Evolutionary conservation across 1,284 basidiomycete species (phyloP).

Genomic region (Marasmius sp.): DNA sequence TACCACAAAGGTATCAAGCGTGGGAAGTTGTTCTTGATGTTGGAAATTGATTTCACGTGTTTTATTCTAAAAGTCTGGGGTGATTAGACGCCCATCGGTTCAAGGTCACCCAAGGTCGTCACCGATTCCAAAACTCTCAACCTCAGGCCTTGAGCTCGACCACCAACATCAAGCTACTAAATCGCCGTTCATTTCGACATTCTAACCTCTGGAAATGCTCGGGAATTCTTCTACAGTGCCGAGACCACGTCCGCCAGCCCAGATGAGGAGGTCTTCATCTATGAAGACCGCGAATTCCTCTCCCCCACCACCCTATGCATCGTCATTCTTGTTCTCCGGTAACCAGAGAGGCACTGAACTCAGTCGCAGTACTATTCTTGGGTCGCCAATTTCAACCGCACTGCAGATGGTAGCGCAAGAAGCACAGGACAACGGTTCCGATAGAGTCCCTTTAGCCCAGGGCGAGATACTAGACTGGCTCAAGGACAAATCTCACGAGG

Average conservation of each 20-base stretch:
- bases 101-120: too few species aligned
- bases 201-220: slow-evolving; percentile 38
- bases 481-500: slow-evolving; percentile 66
- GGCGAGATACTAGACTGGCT: slow-evolving; percentile 45
- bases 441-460: slow-evolving; percentile 9
- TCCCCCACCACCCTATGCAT: slow-evolving; percentile 58
- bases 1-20: too few species aligned
- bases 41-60: too few species aligned
- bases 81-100: background rate
- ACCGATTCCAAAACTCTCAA: too few species aligned
- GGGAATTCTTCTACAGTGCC: slow-evolving; percentile 42
- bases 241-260: slow-evolving; percentile 62
- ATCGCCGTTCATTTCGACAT: background rate
- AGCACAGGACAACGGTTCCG: slow-evolving; percentile 13
- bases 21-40: too few species aligned
- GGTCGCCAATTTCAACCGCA: slow-evolving; percentile 37
- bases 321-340: slow-evolving; percentile 23
- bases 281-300: slow-evolving; percentile 30
- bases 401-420: slow-evolving; percentile 27
- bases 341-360: slow-evolving; percentile 13
- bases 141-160: too few species aligned
- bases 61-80: background rate
- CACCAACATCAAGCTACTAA: background rate
- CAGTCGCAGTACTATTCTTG: slow-evolving; percentile 27
- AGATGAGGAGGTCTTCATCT: slow-evolving; percentile 44